Conservation (phyloP, 2,329 filamentous ascomycete species). For the Pseudogymnoascus sp. region DNA sequence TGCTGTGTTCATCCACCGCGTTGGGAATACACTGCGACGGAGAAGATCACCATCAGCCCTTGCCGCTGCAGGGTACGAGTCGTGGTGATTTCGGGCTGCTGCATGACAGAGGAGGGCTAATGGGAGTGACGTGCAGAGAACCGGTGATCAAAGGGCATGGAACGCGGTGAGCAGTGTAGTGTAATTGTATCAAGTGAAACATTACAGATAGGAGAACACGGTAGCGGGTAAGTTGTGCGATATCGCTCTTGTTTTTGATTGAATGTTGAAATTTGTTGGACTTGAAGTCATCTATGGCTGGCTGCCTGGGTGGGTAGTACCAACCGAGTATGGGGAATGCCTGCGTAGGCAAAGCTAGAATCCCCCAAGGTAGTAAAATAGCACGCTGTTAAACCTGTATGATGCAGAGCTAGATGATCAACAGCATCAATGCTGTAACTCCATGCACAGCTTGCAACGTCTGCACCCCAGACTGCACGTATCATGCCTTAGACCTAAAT, state of each 20-base stretch:
- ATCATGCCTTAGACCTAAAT: not conserved
- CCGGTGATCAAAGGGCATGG: not conserved
- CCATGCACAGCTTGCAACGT: not conserved
- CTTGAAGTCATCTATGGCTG: not conserved
- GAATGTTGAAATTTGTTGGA: not conserved
- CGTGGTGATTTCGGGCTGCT: not conserved
- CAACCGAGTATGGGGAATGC: not conserved
- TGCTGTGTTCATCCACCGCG: not conserved
- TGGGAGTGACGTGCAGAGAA: conserved; percentile 8
- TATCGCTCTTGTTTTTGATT: not conserved
- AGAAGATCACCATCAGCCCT: not conserved
- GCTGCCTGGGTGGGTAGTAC: not conserved
- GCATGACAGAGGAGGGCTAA: not conserved
- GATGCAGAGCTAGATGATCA: not conserved
- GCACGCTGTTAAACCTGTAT: not conserved
- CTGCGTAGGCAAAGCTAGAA: not conserved
- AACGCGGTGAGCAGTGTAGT: not conserved
- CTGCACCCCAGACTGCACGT: conserved; percentile 6
- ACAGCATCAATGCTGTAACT: not conserved
- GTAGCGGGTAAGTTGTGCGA: not conserved
- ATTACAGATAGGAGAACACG: not conserved
- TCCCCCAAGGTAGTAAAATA: not conserved
- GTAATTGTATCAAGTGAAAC: not conserved
- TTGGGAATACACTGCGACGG: not conserved
- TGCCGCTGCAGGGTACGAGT: conserved; percentile 6